A percentile compares a stretch with the other conserved stretches of the same genome.
These are phyloP conservation scores for Echinochloa phyllopogon DNA, from an alignment of 176 grass and related monocot species.

Conservation along the genomic window DNA sequence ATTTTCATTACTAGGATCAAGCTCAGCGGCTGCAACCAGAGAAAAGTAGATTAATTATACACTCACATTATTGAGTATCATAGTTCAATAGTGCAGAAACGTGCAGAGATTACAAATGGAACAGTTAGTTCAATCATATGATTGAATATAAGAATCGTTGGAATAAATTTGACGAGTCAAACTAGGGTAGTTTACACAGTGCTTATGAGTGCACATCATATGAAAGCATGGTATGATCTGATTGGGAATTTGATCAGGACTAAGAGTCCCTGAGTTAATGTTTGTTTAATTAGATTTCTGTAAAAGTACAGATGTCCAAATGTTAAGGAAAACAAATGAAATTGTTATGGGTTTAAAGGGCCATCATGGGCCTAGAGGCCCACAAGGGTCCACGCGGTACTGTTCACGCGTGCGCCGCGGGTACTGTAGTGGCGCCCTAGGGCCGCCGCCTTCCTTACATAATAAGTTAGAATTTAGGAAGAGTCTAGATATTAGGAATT, in stretches of 20 bases:
- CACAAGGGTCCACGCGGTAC: too few relatives aligned
- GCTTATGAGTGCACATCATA: constrained; percentile 7
- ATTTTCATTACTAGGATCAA: constrained; percentile 80
- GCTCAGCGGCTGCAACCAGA: constrained; percentile 34
- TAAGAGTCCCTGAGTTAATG: constrained; percentile 7
- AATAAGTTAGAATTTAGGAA: too few relatives aligned
- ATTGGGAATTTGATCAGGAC: background rate
- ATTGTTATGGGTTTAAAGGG: too few relatives aligned
- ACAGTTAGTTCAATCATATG: background rate
- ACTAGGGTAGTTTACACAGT: background rate
- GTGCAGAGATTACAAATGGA: constrained; percentile 17
- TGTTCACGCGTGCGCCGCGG: too few relatives aligned
- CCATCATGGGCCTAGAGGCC: too few relatives aligned
- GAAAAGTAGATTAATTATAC: constrained; percentile 1
- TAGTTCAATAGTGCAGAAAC: background rate
- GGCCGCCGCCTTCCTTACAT: too few relatives aligned
- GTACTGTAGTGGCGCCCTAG: too few relatives aligned
- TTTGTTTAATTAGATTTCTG: constrained; percentile 23
- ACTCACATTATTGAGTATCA: constrained; percentile 21
- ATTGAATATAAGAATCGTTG: background rate
- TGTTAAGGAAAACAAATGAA: background rate
- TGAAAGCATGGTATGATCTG: constrained; percentile 4
- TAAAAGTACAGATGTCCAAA: background rate
- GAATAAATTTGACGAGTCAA: background rate
- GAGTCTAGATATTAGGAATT: too few relatives aligned